Evolutionary conservation across 352 stramenopile genomes (phyloP).

Genomic region (Peronospora tabacina): DNA sequence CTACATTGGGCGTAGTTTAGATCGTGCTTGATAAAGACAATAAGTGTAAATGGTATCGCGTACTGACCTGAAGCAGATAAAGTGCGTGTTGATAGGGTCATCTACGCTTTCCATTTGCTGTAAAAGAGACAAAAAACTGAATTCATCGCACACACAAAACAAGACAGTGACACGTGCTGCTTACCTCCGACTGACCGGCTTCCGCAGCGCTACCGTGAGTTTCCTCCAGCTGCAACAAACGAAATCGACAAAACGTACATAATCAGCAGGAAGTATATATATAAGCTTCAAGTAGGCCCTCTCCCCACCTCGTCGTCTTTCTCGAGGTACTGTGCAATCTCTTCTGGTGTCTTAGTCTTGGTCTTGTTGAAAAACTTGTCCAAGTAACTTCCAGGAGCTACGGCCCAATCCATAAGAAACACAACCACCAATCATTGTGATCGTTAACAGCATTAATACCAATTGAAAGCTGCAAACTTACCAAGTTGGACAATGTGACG

Average conservation of each 20-base stretch:
- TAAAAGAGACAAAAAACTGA: not conserved
- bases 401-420: not conserved
- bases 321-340: constrained; percentile 87
- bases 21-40: not conserved
- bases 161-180: not conserved
- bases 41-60: not conserved
- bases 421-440: not conserved
- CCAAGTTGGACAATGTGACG: constrained; percentile 56
- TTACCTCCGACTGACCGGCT: constrained; percentile 82
- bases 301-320: constrained; percentile 76
- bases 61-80: constrained; percentile 88
- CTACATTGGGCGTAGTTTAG: constrained; percentile 20
- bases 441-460: not conserved
- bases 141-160: not conserved
- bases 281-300: not conserved
- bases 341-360: constrained; percentile 57
- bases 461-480: constrained; percentile 18
- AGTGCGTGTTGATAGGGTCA: constrained; percentile 94
- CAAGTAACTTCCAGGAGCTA: constrained; percentile 62
- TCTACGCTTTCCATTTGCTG: constrained; percentile 86
- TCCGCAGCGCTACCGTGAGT: constrained; percentile 88
- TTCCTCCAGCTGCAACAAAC: constrained; percentile 70
- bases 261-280: not conserved
- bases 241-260: not conserved
- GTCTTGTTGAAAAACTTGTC: constrained; percentile 81